phyloP scores from a whole-genome alignment of 805 yeast genomes.

The Aciculoconidium aculeatum region DNA sequence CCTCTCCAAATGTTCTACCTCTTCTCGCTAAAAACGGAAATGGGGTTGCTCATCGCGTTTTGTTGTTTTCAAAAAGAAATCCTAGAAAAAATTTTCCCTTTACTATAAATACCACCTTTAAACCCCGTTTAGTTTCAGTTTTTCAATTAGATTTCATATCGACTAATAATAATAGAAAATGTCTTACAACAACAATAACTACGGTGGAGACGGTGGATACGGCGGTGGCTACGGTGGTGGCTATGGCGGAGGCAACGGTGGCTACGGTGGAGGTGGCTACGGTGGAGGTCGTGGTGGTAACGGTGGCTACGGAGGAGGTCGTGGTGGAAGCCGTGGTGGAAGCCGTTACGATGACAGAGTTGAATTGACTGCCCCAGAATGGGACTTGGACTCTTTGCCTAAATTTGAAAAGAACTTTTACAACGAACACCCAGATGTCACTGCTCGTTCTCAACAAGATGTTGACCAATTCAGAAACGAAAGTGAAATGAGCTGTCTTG shows the following conservation, averaged over 20 bases:
- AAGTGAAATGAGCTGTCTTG: slow-evolving; percentile 80
- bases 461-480: slow-evolving; percentile 70
- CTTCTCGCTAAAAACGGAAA: too few relatives aligned
- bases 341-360: slow-evolving; percentile 36
- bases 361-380: slow-evolving; percentile 65
- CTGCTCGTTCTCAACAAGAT: slow-evolving; percentile 69
- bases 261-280: slow-evolving; percentile 34
- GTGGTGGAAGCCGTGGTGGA: slow-evolving; percentile 33
- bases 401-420: slow-evolving; percentile 94
- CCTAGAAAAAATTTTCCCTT: slow-evolving; percentile 1
- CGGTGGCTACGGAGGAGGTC: slow-evolving; percentile 28
- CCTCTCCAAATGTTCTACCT: too few relatives aligned
- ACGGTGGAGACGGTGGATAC: slow-evolving; percentile 13
- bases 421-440: slow-evolving; percentile 74
- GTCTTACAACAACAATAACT: slow-evolving; percentile 31
- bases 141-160: too few relatives aligned
- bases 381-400: slow-evolving; percentile 75
- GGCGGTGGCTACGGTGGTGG: slow-evolving; percentile 15
- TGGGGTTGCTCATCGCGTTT: too few relatives aligned
- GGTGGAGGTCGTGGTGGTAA: slow-evolving; percentile 31
- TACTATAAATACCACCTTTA: slow-evolving; percentile 2
- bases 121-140: too few relatives aligned
- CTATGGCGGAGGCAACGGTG: slow-evolving; percentile 21
- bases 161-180: too few relatives aligned
- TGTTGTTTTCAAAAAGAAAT: slow-evolving; percentile 7